These are phyloP conservation scores for Clarireedia hainanense DNA, from an alignment of 2,329 filamentous ascomycete genomes.

Conservation along the genomic window DNA sequence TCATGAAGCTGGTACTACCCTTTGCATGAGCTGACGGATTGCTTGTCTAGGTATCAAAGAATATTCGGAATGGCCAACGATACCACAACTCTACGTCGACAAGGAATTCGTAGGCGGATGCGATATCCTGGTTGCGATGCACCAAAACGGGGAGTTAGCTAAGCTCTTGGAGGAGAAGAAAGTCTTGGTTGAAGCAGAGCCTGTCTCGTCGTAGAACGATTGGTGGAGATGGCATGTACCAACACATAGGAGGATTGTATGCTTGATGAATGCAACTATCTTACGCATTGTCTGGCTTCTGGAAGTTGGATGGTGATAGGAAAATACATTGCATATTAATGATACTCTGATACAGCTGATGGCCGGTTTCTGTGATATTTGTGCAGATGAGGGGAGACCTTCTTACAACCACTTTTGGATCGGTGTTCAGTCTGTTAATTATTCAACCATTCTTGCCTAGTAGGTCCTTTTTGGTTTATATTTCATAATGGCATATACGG, in stretches of 20 bases:
- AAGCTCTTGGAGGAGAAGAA: conserved; percentile 89
- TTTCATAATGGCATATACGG: no score
- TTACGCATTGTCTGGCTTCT: neutral
- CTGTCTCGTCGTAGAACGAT: neutral
- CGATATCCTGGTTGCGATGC: conserved; percentile 95
- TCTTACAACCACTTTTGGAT: no score
- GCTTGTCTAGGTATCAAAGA: conserved; percentile 77
- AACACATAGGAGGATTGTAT: neutral
- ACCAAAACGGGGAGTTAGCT: conserved; percentile 87
- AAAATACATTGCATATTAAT: neutral
- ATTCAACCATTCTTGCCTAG: no score
- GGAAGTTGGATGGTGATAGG: neutral
- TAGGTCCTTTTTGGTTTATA: no score
- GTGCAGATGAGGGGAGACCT: no score
- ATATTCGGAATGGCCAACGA: conserved; percentile 98
- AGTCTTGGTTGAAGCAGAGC: conserved; percentile 49
- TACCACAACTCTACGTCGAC: conserved; percentile 90
- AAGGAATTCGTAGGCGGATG: conserved; percentile 98
- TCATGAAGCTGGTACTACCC: neutral
- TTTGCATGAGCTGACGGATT: neutral
- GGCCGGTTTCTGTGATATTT: neutral
- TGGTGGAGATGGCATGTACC: neutral
- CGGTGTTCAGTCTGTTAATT: no score
- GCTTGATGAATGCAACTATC: neutral
- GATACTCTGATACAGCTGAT: neutral